These are phyloP conservation scores for Tieghemiomyces parasiticus DNA, from an alignment of 192 early-diverging fungal species.

Conservation along the genomic window DNA sequence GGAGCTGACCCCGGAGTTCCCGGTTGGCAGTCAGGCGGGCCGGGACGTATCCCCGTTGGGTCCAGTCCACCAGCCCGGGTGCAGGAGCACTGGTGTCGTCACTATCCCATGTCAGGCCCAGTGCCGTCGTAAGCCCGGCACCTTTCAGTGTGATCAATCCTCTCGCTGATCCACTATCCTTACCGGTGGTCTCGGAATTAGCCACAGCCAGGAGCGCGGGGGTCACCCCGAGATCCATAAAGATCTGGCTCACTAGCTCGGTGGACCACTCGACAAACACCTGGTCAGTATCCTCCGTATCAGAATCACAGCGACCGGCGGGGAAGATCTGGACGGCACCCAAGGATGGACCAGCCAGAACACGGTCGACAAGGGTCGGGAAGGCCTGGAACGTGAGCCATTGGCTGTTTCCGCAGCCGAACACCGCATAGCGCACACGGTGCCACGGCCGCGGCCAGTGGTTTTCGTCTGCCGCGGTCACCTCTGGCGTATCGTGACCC, in stretches of 20 bases:
- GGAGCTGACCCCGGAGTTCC: neutral
- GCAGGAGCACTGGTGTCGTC: neutral
- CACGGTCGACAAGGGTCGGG: slow-evolving; percentile 25
- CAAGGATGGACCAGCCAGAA: slow-evolving; percentile 21
- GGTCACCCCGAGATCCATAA: neutral
- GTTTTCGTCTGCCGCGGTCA: neutral
- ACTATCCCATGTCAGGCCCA: neutral
- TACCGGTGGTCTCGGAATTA: neutral
- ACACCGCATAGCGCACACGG: slow-evolving; percentile 31
- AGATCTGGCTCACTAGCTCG: neutral
- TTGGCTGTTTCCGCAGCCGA: slow-evolving; percentile 42
- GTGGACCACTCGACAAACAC: slow-evolving; percentile 2
- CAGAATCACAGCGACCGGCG: slow-evolving; percentile 31
- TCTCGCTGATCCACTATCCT: neutral
- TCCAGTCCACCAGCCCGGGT: neutral
- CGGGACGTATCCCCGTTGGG: neutral
- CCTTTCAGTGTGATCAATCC: neutral
- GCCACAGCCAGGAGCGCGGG: neutral
- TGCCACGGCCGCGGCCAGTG: slow-evolving; percentile 12
- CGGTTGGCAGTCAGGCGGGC: slow-evolving; percentile 6
- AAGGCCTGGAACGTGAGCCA: slow-evolving; percentile 45
- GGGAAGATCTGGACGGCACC: slow-evolving; percentile 27
- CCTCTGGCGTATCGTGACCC: neutral
- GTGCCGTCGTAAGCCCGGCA: neutral
- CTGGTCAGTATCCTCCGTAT: slow-evolving; percentile 17